A percentile compares a stretch with the other conserved stretches of the same genome.
phyloP scores from a whole-genome alignment of 2,329 filamentous ascomycete genomes.

The Cercospora sp. region DNA sequence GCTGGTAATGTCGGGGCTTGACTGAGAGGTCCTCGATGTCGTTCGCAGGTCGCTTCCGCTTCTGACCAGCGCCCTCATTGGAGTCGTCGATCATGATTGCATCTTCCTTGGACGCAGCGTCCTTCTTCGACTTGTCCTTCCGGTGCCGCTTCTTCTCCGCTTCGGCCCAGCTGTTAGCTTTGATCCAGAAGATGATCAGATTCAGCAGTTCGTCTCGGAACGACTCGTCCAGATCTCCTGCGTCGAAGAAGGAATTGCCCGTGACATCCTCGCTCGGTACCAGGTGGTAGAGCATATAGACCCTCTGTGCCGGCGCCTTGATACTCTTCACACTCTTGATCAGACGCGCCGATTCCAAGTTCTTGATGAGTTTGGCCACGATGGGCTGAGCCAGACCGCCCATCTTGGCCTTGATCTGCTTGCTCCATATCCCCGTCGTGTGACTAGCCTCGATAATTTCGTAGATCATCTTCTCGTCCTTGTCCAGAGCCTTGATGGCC shows the following conservation, averaged over 20 bases:
- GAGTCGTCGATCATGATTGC: constrained; percentile 15
- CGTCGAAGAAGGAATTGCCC: constrained; percentile 91
- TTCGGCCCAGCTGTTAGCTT: constrained; percentile 68
- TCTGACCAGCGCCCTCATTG: constrained; percentile 26
- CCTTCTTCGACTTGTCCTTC: constrained; percentile 14
- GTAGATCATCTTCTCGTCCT: constrained; percentile 83
- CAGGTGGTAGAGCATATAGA: constrained; percentile 88
- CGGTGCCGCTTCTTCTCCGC: constrained; percentile 37
- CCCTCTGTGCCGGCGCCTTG: constrained; percentile 86
- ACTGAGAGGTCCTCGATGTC: constrained; percentile 36
- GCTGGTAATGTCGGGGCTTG: constrained; percentile 29
- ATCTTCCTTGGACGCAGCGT: constrained; percentile 3
- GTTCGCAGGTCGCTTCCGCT: constrained; percentile 30
- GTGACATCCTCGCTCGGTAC: constrained; percentile 86
- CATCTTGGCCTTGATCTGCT: constrained; percentile 71
- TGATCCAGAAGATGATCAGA: constrained; percentile 72
- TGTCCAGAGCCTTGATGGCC: constrained; percentile 49
- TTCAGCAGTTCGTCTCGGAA: constrained; percentile 78
- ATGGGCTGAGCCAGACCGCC: constrained; percentile 77
- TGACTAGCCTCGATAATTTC: constrained; percentile 83
- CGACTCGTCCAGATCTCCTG: constrained; percentile 82
- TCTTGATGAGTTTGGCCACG: constrained; percentile 78
- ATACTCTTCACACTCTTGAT: constrained; percentile 90
- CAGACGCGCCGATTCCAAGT: constrained; percentile 76
- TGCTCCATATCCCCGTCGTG: constrained; percentile 85